These are phyloP conservation scores for Dothideomycetes sp. DNA, from an alignment of 2,329 filamentous ascomycete species.

Conservation along the genomic window DNA sequence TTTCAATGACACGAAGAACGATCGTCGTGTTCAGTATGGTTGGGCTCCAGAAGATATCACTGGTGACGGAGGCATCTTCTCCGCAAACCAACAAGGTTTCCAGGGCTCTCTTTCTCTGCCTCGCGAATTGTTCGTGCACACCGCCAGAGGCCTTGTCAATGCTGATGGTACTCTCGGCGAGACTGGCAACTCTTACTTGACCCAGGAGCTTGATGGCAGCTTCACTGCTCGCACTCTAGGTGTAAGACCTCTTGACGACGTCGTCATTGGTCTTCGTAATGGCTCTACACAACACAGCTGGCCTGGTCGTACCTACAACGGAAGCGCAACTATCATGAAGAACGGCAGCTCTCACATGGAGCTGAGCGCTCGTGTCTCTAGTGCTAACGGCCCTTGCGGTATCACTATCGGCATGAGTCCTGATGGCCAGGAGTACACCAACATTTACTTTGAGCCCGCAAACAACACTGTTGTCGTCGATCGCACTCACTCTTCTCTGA, in stretches of 20 bases:
- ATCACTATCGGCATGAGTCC: conserved; percentile 36
- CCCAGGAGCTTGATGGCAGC: conserved; percentile 22
- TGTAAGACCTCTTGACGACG: conserved; percentile 35
- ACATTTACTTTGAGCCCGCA: conserved; percentile 37
- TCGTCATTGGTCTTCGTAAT: conserved; percentile 33
- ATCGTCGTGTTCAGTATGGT: conserved; percentile 39
- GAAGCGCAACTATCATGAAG: conserved; percentile 21
- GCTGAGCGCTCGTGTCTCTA: conserved; percentile 31
- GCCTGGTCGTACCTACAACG: conserved; percentile 19
- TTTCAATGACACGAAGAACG: conserved; percentile 41
- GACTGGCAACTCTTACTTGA: conserved; percentile 29
- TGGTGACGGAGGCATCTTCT: conserved; percentile 30
- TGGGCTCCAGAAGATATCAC: conserved; percentile 38
- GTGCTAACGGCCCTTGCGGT: conserved; percentile 33
- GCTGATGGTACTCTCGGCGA: conserved; percentile 25
- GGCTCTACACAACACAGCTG: conserved; percentile 21
- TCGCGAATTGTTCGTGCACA: conserved; percentile 39
- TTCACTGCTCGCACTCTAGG: conserved; percentile 38
- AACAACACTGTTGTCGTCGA: conserved; percentile 40
- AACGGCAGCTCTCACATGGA: conserved; percentile 32
- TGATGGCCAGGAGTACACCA: conserved; percentile 35
- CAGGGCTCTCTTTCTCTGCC: conserved; percentile 37
- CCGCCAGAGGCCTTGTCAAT: conserved; percentile 31
- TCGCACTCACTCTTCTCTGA: conserved; percentile 33
- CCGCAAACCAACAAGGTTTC: conserved; percentile 34